Conservation (phyloP, 2,329 filamentous ascomycete species). For the Verticillium klebahnii region DNA sequence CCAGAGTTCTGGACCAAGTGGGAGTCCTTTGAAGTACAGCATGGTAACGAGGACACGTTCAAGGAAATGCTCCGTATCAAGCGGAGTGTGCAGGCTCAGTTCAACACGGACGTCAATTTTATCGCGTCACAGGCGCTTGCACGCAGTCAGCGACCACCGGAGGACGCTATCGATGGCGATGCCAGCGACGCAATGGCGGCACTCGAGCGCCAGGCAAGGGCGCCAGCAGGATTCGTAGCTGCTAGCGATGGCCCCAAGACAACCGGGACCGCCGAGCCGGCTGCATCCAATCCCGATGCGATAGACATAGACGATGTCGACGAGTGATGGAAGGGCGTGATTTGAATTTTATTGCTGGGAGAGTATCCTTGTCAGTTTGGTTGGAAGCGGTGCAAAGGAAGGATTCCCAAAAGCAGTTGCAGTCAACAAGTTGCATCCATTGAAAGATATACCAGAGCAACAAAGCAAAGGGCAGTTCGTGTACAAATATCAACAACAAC, state of each 20-base stretch:
- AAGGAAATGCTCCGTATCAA: slow-evolving; percentile 99
- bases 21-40: slow-evolving; percentile 95
- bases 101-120: slow-evolving; percentile 98
- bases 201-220: slow-evolving; percentile 81
- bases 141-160: slow-evolving; percentile 61
- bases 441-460: neutral
- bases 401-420: neutral
- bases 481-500: neutral
- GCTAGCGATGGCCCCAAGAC: slow-evolving; percentile 67
- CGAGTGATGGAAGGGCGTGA: slow-evolving; percentile 35
- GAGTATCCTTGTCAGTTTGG: neutral
- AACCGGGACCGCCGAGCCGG: slow-evolving; percentile 43
- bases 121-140: slow-evolving; percentile 94
- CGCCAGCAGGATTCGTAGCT: slow-evolving; percentile 86
- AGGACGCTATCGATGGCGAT: slow-evolving; percentile 35
- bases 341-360: neutral
- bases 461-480: neutral
- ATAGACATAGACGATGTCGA: slow-evolving; percentile 76
- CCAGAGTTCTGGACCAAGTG: slow-evolving; percentile 92
- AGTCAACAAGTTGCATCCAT: neutral
- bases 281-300: slow-evolving; percentile 71
- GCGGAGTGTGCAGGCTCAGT: slow-evolving; percentile 93
- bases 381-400: neutral
- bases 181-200: slow-evolving; percentile 81
- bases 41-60: slow-evolving; percentile 98